phyloP scores from a whole-genome alignment of 768 basidiomycete species.

The Mycena sanguinolenta region DNA sequence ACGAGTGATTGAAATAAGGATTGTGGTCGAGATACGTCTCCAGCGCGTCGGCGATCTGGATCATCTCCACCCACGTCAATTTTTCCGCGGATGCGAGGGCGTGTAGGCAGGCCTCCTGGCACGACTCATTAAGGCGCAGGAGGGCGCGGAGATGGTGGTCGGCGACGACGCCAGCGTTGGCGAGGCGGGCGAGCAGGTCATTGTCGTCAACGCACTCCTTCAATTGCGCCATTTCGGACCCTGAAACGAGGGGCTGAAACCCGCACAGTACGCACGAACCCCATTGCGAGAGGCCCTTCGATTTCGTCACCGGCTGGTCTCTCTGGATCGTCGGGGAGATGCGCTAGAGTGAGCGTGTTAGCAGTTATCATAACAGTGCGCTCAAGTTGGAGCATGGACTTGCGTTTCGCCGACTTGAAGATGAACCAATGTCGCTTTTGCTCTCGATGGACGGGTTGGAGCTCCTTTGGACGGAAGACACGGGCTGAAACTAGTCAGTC shows the following conservation, averaged over 20 bases:
- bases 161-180: conserved; percentile 1
- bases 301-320: neutral
- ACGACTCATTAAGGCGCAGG: neutral
- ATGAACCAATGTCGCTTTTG: too few relatives aligned
- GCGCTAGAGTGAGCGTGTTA: too few relatives aligned
- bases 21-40: neutral
- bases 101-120: neutral
- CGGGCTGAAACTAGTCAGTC: too few relatives aligned
- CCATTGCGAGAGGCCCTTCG: neutral
- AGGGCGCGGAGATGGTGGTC: conserved; percentile 8
- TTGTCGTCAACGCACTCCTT: neutral
- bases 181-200: neutral
- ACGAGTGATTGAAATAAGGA: neutral
- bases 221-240: neutral
- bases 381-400: too few relatives aligned
- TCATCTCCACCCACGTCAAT: neutral
- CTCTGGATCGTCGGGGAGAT: too few relatives aligned
- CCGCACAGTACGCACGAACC: neutral
- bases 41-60: neutral
- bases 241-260: neutral
- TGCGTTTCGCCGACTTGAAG: too few relatives aligned
- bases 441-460: too few relatives aligned
- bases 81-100: neutral
- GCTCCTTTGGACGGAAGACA: too few relatives aligned
- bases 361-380: too few relatives aligned